A percentile compares a stretch with the other conserved stretches of the same genome.
These are phyloP conservation scores for Tylopilus cervinicoccineus DNA, from an alignment of 768 basidiomycete genomes.

Conservation along the genomic window DNA sequence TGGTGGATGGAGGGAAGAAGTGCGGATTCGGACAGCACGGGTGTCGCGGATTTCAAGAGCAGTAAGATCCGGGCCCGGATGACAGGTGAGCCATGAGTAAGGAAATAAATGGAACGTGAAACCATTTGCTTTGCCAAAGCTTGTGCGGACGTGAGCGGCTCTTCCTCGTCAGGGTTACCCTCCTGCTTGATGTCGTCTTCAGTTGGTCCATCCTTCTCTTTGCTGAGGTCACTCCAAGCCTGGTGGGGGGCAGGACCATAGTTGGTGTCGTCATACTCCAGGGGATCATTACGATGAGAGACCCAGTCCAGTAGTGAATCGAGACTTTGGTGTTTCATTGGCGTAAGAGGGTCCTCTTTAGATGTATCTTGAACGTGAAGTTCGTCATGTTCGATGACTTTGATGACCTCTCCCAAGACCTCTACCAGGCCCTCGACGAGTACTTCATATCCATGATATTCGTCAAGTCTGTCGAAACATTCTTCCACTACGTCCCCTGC, in stretches of 20 bases:
- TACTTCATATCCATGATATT: slow-evolving; percentile 88
- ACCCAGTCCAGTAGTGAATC: slow-evolving; percentile 66
- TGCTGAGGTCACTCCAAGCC: slow-evolving; percentile 47
- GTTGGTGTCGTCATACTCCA: slow-evolving; percentile 38
- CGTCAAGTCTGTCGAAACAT: slow-evolving; percentile 94
- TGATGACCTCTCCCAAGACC: slow-evolving; percentile 81
- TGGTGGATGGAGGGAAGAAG: slow-evolving; percentile 82
- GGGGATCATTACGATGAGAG: slow-evolving; percentile 37
- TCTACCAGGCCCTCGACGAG: slow-evolving; percentile 86
- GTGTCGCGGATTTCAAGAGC: slow-evolving; percentile 69
- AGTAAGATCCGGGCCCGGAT: slow-evolving; percentile 81
- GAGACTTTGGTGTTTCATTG: slow-evolving; percentile 35
- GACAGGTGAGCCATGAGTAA: slow-evolving; percentile 84
- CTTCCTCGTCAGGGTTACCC: slow-evolving; percentile 36
- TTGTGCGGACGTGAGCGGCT: slow-evolving; percentile 66
- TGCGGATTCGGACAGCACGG: slow-evolving; percentile 66
- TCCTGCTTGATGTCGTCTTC: slow-evolving; percentile 15
- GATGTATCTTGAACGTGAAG: slow-evolving; percentile 23
- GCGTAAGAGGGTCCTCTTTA: slow-evolving; percentile 15
- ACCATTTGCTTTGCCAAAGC: slow-evolving; percentile 80
- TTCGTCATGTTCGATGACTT: slow-evolving; percentile 62
- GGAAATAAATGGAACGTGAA: slow-evolving; percentile 80
- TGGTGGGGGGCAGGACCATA: slow-evolving; percentile 58
- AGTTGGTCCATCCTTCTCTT: slow-evolving; percentile 21
- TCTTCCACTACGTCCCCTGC: slow-evolving; percentile 96